A percentile compares a stretch with the other conserved stretches of the same genome.
Evolutionary conservation across 2,329 filamentous ascomycete species (phyloP).

Genomic region (Trichoderma endophyticum): DNA sequence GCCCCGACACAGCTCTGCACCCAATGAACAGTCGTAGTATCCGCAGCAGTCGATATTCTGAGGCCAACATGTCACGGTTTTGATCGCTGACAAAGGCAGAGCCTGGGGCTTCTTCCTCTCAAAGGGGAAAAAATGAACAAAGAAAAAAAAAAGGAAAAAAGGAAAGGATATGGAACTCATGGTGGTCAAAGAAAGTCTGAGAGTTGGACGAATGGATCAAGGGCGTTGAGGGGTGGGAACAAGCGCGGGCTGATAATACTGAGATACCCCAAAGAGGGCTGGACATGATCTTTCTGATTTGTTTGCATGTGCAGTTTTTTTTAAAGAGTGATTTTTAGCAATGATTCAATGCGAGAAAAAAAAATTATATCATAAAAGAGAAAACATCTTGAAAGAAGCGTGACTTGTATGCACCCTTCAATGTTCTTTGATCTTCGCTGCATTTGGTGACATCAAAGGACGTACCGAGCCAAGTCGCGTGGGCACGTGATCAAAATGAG

Average conservation of each 20-base stretch:
- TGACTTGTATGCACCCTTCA: neutral
- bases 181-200: neutral
- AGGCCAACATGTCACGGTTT: conserved; percentile 50
- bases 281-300: conserved; percentile 11
- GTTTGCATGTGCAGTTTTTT: neutral
- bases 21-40: conserved; percentile 47
- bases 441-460: neutral
- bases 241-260: neutral
- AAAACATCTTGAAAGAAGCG: neutral
- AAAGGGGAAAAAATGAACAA: neutral
- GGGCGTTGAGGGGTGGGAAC: conserved; percentile 2
- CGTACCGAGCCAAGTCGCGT: neutral
- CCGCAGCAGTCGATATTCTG: conserved; percentile 47
- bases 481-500: neutral
- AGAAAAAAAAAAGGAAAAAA: neutral
- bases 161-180: neutral
- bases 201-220: neutral
- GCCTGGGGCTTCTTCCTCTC: neutral
- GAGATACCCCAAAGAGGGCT: conserved; percentile 15
- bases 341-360: neutral
- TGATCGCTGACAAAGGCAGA: conserved; percentile 25
- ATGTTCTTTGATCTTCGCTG: neutral
- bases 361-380: neutral
- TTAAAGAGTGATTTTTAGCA: neutral
- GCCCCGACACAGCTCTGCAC: conserved; percentile 57